Evolutionary conservation across 1,139 yeast genomes (phyloP).

Genomic region (Sugiyamaella pinicola): DNA sequence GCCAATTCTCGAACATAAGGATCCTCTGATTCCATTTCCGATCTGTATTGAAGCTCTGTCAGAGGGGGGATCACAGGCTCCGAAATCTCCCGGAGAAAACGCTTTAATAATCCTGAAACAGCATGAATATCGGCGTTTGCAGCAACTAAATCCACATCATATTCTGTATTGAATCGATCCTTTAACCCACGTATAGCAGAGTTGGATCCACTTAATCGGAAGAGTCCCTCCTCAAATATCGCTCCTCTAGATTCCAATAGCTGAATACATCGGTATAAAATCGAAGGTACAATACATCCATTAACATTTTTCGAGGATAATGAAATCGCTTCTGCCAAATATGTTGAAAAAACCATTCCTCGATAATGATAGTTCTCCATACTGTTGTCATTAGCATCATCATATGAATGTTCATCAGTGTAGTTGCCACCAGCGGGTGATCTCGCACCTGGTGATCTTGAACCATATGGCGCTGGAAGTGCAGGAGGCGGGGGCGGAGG

Average conservation of each 20-base stretch:
- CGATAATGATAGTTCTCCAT: neutral
- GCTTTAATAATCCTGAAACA: constrained; percentile 74
- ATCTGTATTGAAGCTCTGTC: constrained; percentile 47
- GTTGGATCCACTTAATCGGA: constrained; percentile 88
- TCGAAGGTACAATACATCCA: constrained; percentile 62
- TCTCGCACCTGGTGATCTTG: neutral
- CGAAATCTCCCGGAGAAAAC: constrained; percentile 73
- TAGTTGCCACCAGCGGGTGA: neutral
- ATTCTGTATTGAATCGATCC: constrained; percentile 57
- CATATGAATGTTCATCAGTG: constrained; percentile 4
- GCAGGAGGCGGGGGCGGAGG: constrained; percentile 8
- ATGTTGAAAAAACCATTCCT: constrained; percentile 6
- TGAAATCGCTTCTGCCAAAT: constrained; percentile 53
- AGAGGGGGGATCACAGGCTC: constrained; percentile 60
- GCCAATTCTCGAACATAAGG: constrained; percentile 39
- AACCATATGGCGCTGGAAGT: constrained; percentile 1
- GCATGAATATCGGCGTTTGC: constrained; percentile 64
- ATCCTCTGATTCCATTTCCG: constrained; percentile 43
- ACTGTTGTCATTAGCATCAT: constrained; percentile 11
- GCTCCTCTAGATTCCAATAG: constrained; percentile 70
- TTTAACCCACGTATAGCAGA: constrained; percentile 72
- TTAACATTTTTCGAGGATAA: constrained; percentile 48
- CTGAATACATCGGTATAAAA: constrained; percentile 74
- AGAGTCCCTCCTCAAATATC: constrained; percentile 83
- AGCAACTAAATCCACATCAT: constrained; percentile 67